Evolutionary conservation across 129 eudicot genomes (phyloP).

Genomic region (Lonicera japonica): DNA sequence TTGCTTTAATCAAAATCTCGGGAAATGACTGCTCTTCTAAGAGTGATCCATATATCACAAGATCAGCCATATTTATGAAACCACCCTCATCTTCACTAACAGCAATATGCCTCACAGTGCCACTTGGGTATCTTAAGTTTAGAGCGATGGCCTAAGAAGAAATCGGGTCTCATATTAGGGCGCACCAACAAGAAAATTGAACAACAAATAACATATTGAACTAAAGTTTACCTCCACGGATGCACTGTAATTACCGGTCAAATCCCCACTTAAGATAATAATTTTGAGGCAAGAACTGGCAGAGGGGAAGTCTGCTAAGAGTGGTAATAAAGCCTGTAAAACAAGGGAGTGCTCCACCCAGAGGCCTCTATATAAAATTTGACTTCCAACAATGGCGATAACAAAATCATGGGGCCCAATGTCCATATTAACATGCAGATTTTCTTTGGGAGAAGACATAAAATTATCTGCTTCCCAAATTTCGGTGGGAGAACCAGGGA

Average conservation of each 20-base stretch:
- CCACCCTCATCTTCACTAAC: conserved; percentile 42
- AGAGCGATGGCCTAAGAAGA: conserved; percentile 52
- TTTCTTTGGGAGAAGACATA: conserved; percentile 25
- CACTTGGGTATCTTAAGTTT: conserved; percentile 56
- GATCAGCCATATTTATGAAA: conserved; percentile 46
- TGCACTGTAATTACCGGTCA: conserved; percentile 53
- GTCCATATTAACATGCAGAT: conserved; percentile 30
- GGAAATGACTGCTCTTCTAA: conserved; percentile 81
- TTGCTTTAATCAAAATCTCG: conserved; percentile 63
- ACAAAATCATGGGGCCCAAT: conserved; percentile 47
- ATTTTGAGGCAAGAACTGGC: conserved; percentile 41
- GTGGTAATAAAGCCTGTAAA: conserved; percentile 67
- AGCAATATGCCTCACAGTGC: conserved; percentile 46
- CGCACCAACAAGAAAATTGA: background rate
- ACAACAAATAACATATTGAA: background rate
- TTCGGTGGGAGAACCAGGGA: conserved; percentile 79
- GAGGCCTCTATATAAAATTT: conserved; percentile 63
- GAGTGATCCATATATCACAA: conserved; percentile 79
- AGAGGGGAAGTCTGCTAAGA: conserved; percentile 36
- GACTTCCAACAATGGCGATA: conserved; percentile 69
- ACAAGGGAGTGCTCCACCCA: conserved; percentile 93
- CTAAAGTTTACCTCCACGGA: conserved; percentile 53
- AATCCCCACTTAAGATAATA: conserved; percentile 50
- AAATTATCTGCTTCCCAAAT: conserved; percentile 50
- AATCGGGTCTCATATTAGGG: background rate